A percentile compares a stretch with the other conserved stretches of the same genome.
Conservation (phyloP, 148 eudicot genomes). For the Persicaria maculosa region DNA sequence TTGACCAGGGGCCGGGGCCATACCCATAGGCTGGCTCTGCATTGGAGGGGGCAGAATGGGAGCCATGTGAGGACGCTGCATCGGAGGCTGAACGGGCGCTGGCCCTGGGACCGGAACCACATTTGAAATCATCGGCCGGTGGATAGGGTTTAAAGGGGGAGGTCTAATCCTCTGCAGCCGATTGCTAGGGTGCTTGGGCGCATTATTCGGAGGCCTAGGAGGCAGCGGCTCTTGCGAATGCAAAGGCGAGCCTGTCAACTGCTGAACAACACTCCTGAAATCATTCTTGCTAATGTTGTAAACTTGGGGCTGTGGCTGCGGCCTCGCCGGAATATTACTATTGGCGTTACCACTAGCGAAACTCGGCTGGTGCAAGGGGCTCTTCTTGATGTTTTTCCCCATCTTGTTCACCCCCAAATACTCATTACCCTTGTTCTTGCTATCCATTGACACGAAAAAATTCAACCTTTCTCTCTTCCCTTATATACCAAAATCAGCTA, state of each 20-base stretch:
- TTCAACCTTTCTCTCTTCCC: neutral
- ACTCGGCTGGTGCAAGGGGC: constrained; percentile 68
- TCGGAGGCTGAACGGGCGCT: constrained; percentile 3
- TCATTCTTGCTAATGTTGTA: constrained; percentile 93
- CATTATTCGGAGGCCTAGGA: constrained; percentile 57
- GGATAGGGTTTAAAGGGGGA: constrained; percentile 57
- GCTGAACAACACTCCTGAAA: constrained; percentile 87
- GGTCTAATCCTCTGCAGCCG: constrained; percentile 78
- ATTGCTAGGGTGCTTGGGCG: constrained; percentile 62
- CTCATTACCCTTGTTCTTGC: constrained; percentile 39
- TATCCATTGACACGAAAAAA: constrained; percentile 25
- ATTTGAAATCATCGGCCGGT: constrained; percentile 42
- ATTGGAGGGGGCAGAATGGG: constrained; percentile 4
- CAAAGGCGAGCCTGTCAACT: constrained; percentile 77
- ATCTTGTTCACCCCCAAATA: constrained; percentile 74
- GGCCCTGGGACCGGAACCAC: constrained; percentile 38
- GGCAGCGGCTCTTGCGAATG: constrained; percentile 48
- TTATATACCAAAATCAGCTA: neutral
- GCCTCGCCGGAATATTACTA: constrained; percentile 26
- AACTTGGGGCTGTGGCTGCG: constrained; percentile 80
- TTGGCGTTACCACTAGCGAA: constrained; percentile 22
- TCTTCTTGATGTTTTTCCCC: constrained; percentile 68
- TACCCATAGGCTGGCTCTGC: constrained; percentile 14
- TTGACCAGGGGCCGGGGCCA: constrained; percentile 13
- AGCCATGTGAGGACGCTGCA: constrained; percentile 16